These are phyloP conservation scores for Trichoderma simmonsii DNA, from an alignment of 2,329 filamentous ascomycete genomes.

Conservation along the genomic window DNA sequence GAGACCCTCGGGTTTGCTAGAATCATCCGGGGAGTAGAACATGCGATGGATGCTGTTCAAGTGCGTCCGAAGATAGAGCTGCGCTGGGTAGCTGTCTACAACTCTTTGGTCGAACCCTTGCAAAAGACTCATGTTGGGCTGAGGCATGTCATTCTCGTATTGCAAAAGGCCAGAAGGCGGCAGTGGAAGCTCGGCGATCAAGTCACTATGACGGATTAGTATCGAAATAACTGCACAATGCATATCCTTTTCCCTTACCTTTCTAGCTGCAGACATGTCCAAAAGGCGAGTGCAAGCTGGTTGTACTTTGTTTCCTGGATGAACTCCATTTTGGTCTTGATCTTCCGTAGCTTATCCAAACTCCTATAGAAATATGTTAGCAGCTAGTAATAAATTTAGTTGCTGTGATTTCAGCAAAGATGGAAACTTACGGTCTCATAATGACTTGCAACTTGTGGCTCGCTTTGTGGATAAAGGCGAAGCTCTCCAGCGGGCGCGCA, in stretches of 20 bases:
- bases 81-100: conserved; percentile 58
- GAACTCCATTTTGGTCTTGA: conserved; percentile 37
- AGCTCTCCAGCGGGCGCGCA: conserved; percentile 82
- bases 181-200: conserved; percentile 77
- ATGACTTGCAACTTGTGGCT: conserved; percentile 64
- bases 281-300: conserved; percentile 73
- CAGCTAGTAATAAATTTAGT: not conserved
- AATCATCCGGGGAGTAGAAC: conserved; percentile 49
- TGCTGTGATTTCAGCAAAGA: not conserved
- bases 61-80: conserved; percentile 62
- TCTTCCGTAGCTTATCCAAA: conserved; percentile 45
- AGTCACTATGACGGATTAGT: conserved; percentile 59
- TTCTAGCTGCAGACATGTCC: conserved; percentile 91
- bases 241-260: conserved; percentile 50
- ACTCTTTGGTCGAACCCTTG: conserved; percentile 46
- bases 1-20: conserved; percentile 36
- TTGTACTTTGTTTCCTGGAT: conserved; percentile 51
- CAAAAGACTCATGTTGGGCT: conserved; percentile 54
- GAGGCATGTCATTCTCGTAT: conserved; percentile 63
- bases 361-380: conserved; percentile 37
- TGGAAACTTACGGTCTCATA: conserved; percentile 64
- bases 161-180: conserved; percentile 60
- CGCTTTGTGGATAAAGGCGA: conserved; percentile 56
- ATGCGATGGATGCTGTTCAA: conserved; percentile 61
- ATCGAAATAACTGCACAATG: not conserved